Evolutionary conservation across 2,329 filamentous ascomycete genomes (phyloP), one percentile per base, ranked within the genome.

Genomic region (Penicillium nordicum): DNA sequence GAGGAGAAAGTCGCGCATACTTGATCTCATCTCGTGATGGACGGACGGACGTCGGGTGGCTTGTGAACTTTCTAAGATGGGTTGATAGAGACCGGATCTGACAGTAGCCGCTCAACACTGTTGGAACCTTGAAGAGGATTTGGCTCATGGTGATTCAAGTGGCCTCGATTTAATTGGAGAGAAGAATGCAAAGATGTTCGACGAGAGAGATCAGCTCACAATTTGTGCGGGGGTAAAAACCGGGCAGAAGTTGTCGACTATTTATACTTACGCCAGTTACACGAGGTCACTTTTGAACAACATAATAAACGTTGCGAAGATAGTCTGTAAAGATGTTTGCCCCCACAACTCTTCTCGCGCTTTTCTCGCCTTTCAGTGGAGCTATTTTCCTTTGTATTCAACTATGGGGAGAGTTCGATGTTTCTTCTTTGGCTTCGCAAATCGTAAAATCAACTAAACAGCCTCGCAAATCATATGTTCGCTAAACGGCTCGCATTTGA

Each of bases 1-100:
- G 72, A 10, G 77, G 71, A 10, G 66, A 67, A 0, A 85, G 77
- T 0, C 55, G 40, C 0, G 67, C 66, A n/a, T 66, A 68, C 12
- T 70, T 61, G 11, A 78, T 55, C 58, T 84, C 82, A 3, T 58
- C 42, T 1, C 61, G n/a, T 14, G 79, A 79, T 38, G 78, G 76
- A 3, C 59, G 53, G 46, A 77, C 70, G n/a, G 68, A 67, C 23
- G 72, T 67, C 5, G 75, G 67, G 29, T 57, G 41, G 18, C 56
- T 62, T n/a, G 43, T 52, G 8, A 27, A 40, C 11, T 34, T 50
- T 45, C 32, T 4, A 5, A 32, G 30, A 5, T 40, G 21, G 23
- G 23, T 21, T n/a, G 34, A 14, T 18, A 38, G 16, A 30, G 11
- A 6, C 5, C 23, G 23, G 6, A 10, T 45, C 32, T 41, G 25